Evolutionary conservation across 2,329 filamentous ascomycete species (phyloP).

Genomic region (Drechslerella dactyloides): DNA sequence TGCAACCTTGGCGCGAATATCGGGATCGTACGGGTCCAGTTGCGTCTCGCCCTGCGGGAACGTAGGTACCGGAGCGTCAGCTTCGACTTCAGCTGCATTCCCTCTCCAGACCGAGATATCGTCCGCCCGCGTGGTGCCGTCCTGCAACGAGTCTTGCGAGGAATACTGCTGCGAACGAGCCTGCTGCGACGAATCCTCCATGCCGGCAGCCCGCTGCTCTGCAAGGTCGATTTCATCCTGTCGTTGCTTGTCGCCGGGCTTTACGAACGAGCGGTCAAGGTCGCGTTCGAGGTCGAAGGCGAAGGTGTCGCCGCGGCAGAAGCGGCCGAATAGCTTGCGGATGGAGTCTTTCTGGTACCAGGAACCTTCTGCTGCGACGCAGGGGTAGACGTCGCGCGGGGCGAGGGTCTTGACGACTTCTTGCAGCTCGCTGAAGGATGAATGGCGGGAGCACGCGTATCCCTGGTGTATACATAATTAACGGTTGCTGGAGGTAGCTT

Average conservation of each 20-base stretch:
- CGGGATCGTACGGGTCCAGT: conserved; percentile 23
- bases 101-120: conserved; percentile 9
- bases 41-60: conserved; percentile 37
- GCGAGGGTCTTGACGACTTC: conserved; percentile 71
- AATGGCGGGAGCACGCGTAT: conserved; percentile 90
- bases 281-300: conserved; percentile 52
- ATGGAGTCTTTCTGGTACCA: conserved; percentile 66
- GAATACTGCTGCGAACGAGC: conserved; percentile 62
- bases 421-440: conserved; percentile 80
- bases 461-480: conserved; percentile 56
- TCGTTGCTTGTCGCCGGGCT: neutral
- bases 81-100: conserved; percentile 5
- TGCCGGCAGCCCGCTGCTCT: conserved; percentile 26
- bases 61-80: conserved; percentile 9
- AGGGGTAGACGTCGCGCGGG: conserved; percentile 80
- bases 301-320: conserved; percentile 53
- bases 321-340: conserved; percentile 52
- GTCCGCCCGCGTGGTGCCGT: conserved; percentile 22
- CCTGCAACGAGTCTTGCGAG: conserved; percentile 60
- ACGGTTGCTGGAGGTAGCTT: neutral
- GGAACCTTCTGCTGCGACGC: conserved; percentile 69
- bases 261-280: conserved; percentile 18
- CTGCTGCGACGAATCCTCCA: conserved; percentile 44
- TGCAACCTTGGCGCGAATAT: conserved; percentile 29
- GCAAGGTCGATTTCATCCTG: conserved; percentile 22